These are phyloP conservation scores for Cercospora canescens DNA, from an alignment of 2,329 filamentous ascomycete species.

Conservation along the genomic window DNA sequence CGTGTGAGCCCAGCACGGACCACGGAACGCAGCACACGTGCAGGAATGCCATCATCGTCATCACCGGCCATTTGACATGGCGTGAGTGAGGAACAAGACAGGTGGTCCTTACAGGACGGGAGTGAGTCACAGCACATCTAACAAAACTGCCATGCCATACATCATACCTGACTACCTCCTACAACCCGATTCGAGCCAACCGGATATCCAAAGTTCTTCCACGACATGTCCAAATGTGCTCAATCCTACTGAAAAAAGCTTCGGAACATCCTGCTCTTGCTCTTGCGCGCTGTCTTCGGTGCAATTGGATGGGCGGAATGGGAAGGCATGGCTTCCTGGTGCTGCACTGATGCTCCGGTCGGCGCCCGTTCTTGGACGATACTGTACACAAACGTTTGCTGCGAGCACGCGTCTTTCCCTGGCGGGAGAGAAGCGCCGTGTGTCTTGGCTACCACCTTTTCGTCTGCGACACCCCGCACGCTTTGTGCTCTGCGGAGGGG, in stretches of 20 bases:
- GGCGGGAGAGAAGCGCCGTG: conserved; percentile 9
- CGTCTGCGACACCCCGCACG: conserved; percentile 25
- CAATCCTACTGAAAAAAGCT: conserved; percentile 24
- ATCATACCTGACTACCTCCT: background rate
- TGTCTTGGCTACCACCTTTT: background rate
- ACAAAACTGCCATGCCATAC: background rate
- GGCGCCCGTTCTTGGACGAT: conserved; percentile 24
- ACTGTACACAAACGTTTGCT: conserved; percentile 23
- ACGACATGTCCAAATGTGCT: background rate
- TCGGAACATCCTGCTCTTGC: conserved; percentile 29
- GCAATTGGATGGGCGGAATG: conserved; percentile 2
- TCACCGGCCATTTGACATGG: background rate
- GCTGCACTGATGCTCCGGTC: conserved; percentile 20
- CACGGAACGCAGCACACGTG: background rate
- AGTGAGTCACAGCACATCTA: background rate
- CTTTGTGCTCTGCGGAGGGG: conserved; percentile 33
- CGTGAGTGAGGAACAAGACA: background rate
- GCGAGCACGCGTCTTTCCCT: background rate
- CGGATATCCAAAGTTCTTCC: background rate
- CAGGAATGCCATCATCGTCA: conserved; percentile 8
- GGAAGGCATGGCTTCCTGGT: conserved; percentile 7
- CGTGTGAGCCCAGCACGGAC: background rate
- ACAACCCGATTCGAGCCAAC: background rate
- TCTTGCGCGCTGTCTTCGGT: conserved; percentile 27
- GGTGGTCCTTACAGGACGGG: background rate